Evolutionary conservation across 1,139 yeast genomes (phyloP), one percentile per base, ranked within the genome.

Genomic region (Magnusiomyces ingens): DNA sequence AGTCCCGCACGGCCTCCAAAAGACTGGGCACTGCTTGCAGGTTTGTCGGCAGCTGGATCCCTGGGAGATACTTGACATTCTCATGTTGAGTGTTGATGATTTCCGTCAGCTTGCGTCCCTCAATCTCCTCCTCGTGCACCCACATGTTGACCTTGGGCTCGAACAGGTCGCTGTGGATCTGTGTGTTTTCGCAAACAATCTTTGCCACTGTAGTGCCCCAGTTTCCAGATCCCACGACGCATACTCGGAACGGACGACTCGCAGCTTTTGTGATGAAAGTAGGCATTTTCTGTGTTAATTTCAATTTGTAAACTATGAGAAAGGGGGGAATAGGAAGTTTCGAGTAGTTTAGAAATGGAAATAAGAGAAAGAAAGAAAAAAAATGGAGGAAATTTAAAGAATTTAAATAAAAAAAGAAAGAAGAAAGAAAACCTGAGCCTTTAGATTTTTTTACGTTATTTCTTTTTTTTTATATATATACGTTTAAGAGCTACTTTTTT

Each of bases 161-260:
- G 67, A 91, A 91, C 59, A 86, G 70, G 45, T 80, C 75, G 22
- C 89, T 82, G 71, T 85, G 78, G 62, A 79, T 84, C 44, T 75
- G 75, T 48, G 91, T 75, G 71, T 89, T 90, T 71, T 91, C 97
- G 40, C 96, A 90, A 42, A 90, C 84, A 51, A 91, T 84, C 73
- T 91, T 91, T 60, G 97, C 96, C 53, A 91, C 90, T 5, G 97
- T 91, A 41, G 96, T 88, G 56, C 98, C 98, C 96, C 76, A 73
- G 62, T 73, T 73, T 45, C 77, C 77, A 40, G 76, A 72, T 26
- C 77, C 77, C 50, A 73, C 65, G 43, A 74, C 68, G 48, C 72
- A 64, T 35, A 73, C 71, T 57, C 59, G 59, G 61, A 63, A 67
- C 29, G 58, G 52, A 5, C 47, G 48, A 22, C 35, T 8, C 5